A percentile compares a stretch with the other conserved stretches of the same genome.
Conservation (phyloP, 495 filamentous ascomycete species). For the Tuber indicum region DNA sequence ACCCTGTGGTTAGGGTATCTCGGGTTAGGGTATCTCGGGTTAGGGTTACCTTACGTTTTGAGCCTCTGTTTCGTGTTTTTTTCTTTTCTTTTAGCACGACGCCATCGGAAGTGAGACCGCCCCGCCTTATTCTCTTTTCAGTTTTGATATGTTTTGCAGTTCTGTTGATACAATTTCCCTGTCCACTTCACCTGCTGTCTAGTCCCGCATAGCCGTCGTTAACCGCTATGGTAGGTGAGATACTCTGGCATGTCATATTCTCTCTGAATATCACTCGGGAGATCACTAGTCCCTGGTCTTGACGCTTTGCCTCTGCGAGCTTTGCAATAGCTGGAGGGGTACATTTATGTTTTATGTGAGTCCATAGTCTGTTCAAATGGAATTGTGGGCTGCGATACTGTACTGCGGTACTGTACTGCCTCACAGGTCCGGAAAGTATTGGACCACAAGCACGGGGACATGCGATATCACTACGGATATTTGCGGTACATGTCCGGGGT, state of each 20-base stretch:
- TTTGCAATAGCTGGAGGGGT: neutral
- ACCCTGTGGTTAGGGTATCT: too few species aligned
- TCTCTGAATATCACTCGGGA: neutral
- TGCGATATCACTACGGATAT: neutral
- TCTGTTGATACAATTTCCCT: too few species aligned
- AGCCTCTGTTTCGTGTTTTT: too few species aligned
- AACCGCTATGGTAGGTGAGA: neutral
- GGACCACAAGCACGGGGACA: neutral
- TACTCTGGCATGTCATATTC: neutral
- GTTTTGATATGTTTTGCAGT: too few species aligned
- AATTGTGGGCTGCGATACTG: neutral
- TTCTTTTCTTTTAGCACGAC: too few species aligned
- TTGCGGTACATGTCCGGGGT: neutral
- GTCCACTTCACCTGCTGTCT: too few species aligned
- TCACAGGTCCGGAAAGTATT: neutral
- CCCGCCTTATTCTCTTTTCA: too few species aligned
- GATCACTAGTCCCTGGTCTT: neutral
- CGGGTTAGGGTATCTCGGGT: too few species aligned
- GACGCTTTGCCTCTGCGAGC: neutral
- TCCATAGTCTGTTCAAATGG: neutral
- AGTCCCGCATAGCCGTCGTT: neutral
- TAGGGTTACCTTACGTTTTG: too few species aligned
- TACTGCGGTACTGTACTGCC: neutral
- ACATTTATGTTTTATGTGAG: neutral
- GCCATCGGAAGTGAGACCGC: too few species aligned